phyloP scores from a whole-genome alignment of 192 early-diverging fungal species.

The Gigaspora rosea region DNA sequence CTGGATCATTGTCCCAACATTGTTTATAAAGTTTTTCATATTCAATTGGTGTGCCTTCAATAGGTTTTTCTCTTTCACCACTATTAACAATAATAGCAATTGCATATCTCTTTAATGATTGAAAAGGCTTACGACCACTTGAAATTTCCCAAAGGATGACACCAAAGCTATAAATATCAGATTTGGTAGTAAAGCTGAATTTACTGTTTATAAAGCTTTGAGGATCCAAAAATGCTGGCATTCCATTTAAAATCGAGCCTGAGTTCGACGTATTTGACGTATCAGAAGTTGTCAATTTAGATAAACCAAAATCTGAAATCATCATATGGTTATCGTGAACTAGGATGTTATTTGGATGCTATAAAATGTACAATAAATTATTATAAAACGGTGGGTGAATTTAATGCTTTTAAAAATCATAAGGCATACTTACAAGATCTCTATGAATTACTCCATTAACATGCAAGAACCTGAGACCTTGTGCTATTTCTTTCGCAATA shows the following conservation, averaged over 20 bases:
- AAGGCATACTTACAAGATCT: not conserved
- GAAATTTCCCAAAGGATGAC: too few species aligned
- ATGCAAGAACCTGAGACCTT: too few species aligned
- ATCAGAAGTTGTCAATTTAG: too few species aligned
- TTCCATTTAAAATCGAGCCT: not conserved
- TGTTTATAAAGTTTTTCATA: constrained; percentile 32
- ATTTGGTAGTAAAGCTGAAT: not conserved
- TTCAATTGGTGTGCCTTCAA: not conserved
- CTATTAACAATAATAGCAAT: constrained; percentile 37
- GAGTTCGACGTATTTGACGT: too few species aligned
- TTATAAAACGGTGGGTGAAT: not conserved
- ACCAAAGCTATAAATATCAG: constrained; percentile 38
- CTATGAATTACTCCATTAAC: too few species aligned
- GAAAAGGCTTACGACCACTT: too few species aligned
- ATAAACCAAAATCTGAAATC: too few species aligned
- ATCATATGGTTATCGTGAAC: too few species aligned
- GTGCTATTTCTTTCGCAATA: too few species aligned
- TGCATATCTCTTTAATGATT: constrained; percentile 28
- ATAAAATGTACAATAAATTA: too few species aligned
- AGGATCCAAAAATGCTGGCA: not conserved
- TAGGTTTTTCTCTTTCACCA: constrained; percentile 39
- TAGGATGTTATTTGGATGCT: not conserved
- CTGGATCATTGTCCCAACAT: constrained; percentile 41
- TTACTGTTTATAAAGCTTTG: too few species aligned
- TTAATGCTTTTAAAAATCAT: not conserved